Evolutionary conservation across 495 filamentous ascomycete genomes (phyloP), one percentile per base, ranked within the genome.

Genomic region (Hyaloscypha hepaticicola): DNA sequence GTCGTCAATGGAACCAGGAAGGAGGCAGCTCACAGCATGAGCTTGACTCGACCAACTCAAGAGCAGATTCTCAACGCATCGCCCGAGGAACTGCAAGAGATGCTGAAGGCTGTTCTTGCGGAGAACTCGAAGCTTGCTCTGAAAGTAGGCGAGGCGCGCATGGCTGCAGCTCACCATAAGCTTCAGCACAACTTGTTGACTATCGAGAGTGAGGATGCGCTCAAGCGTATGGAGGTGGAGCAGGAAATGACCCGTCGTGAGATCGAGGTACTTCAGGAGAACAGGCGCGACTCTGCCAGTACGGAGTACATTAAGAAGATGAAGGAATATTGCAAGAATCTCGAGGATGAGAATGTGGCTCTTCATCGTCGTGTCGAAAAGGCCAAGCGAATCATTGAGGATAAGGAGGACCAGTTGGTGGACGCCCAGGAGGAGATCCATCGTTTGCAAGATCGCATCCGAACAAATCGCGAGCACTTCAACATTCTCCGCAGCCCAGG

Each of bases 191-290:
- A 87, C 69, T 82, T 99, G 65, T 83, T 97, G 25, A 87, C 82
- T 56, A 90, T 98, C 58, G 91, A 96, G 70, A 94, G 90, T 49
- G 85, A 88, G 29, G 93, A 96, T 74, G 89, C 92, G 26, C 82
- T 90, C 5, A 93, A 96, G 74, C 86, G 93, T 41, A 91, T 93
- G 63, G 90, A 87, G 38, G 95, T 98, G 12, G 95, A 99, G 76
- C 91, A 96, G 63, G 90, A 96, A 55, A 92, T 98, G 79, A 90
- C 89, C n/a, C 87, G 89, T 61, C 84, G 90, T 33, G 96, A 99
- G 74, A 90, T 97, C 7, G 89, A 97, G 64, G 91, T 94, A 11
- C 77, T 99, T 24, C 90, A 92, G 66, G 22, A 48, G 16, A 61
- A 49, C 53, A 55, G 59, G 24, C 66, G 62, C 9, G 69, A 68